Evolutionary conservation across 257 asterid genomes (phyloP), one percentile per base, ranked within the genome.

Genomic region (Scutellaria baicalensis): DNA sequence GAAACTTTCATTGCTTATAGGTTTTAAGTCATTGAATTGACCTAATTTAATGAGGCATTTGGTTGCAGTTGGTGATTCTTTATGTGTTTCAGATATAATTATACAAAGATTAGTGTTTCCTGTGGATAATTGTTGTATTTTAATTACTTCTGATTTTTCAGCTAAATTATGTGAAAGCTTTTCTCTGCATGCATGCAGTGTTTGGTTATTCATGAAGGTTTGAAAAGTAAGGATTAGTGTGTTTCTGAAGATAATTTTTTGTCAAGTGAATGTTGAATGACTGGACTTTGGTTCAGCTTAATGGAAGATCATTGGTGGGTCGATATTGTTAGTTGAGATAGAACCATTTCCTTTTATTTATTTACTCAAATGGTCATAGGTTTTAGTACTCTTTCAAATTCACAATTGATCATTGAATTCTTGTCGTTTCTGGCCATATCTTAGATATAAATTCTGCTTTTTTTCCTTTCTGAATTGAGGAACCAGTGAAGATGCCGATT

Each of bases 161-260:
- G 64, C 36, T 31, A 77, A 27, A 57, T 71, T 16, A 33, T 65
- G n/a, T 7, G 43, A 64, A n/a, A 27, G 42, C 51, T 66, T 21
- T n/a, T 1, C 40, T 65, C 58, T 59, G 74, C 70, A 49, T 66
- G 77, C 62, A 65, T 65, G 67, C 23, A 14, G 52, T 43, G n/a
- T 69, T 44, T 38, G 68, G 61, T 35, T 23, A 54, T 57, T 64
- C 54, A 8, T 9, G 61, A 33, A 49, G 21, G 51, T 4, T 76
- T 63, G 17, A 55, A 38, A 56, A 64, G 33, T 33, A 62, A 57
- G 35, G 13, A 56, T 13, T 48, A 10, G 36, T 23, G 43, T 11
- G 31, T 17, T 54, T 50, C 60, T 43, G 21, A n/a, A 38, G 50
- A 12, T 11, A 39, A 50, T 36, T 9, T 44, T 9, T 56, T 67